A percentile compares a stretch with the other conserved stretches of the same genome.
Conservation (phyloP, 1,139 yeast genomes). For the Candida pseudocylindracea region DNA sequence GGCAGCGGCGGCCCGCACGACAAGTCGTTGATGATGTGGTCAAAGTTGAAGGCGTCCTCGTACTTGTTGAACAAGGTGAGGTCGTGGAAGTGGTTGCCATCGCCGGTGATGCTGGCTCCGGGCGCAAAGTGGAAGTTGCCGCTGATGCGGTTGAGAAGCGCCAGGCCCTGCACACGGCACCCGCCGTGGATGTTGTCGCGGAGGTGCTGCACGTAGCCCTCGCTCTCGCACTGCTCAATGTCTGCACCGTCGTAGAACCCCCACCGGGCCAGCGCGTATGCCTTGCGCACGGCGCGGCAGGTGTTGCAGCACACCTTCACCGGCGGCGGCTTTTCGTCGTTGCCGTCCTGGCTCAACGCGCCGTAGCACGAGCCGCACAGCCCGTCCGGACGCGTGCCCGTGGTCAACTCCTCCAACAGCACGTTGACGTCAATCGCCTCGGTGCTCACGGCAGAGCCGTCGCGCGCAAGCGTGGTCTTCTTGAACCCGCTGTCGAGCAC, state of each 20-base stretch:
- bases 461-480: constrained; percentile 34
- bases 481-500: constrained; percentile 48
- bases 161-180: constrained; percentile 64
- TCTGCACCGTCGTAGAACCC: constrained; percentile 74
- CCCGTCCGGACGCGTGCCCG: neutral
- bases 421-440: constrained; percentile 10
- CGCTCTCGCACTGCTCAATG: constrained; percentile 75
- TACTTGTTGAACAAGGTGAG: constrained; percentile 41
- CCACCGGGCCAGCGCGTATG: constrained; percentile 67
- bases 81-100: constrained; percentile 62
- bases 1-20: constrained; percentile 43
- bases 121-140: constrained; percentile 95
- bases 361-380: constrained; percentile 85
- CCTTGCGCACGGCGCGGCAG: constrained; percentile 61
- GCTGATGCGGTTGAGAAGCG: constrained; percentile 62
- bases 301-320: constrained; percentile 51
- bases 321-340: constrained; percentile 4
- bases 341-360: constrained; percentile 39
- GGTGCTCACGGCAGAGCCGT: constrained; percentile 10
- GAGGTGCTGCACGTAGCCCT: constrained; percentile 53
- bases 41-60: constrained; percentile 35
- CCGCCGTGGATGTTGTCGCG: constrained; percentile 38
- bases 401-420: constrained; percentile 12
- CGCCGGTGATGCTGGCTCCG: constrained; percentile 40
- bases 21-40: constrained; percentile 58